Evolutionary conservation across 176 grass and related monocot genomes (phyloP).

Genomic region (Zizania latifolia): DNA sequence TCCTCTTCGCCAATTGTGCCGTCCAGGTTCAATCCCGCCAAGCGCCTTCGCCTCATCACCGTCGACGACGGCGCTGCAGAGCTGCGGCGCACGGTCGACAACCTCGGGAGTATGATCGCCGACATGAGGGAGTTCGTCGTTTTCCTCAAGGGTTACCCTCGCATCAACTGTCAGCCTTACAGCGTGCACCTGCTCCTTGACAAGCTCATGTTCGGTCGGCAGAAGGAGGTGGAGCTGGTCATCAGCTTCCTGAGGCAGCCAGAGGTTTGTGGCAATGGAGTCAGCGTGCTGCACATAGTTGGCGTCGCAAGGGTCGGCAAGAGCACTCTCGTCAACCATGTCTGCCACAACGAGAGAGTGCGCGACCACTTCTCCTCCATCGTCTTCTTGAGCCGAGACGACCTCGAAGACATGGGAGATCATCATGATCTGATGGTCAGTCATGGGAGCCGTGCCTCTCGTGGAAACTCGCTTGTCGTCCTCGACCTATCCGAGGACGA

Average conservation of each 20-base stretch:
- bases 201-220: slow-evolving; percentile 29
- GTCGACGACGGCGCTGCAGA: neutral
- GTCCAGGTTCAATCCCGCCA: slow-evolving; percentile 16
- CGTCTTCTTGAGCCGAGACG: neutral
- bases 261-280: too few species aligned
- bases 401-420: neutral
- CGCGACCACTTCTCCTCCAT: slow-evolving; percentile 15
- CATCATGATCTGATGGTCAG: neutral
- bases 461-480: neutral
- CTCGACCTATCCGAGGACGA: neutral
- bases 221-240: slow-evolving; percentile 17
- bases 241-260: neutral
- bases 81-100: neutral
- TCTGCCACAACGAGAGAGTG: slow-evolving; percentile 35
- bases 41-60: neutral
- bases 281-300: slow-evolving; percentile 11
- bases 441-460: neutral
- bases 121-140: slow-evolving; percentile 21
- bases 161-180: neutral
- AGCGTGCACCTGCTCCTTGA: slow-evolving; percentile 3
- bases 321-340: slow-evolving; percentile 39
- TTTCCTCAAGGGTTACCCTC: slow-evolving; percentile 11
- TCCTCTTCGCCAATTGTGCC: neutral
- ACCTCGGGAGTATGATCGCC: neutral
- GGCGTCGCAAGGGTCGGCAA: slow-evolving; percentile 23